Evolutionary conservation across 768 basidiomycete genomes (phyloP), one percentile per base, ranked within the genome.

Genomic region (Arthromyces matolae): DNA sequence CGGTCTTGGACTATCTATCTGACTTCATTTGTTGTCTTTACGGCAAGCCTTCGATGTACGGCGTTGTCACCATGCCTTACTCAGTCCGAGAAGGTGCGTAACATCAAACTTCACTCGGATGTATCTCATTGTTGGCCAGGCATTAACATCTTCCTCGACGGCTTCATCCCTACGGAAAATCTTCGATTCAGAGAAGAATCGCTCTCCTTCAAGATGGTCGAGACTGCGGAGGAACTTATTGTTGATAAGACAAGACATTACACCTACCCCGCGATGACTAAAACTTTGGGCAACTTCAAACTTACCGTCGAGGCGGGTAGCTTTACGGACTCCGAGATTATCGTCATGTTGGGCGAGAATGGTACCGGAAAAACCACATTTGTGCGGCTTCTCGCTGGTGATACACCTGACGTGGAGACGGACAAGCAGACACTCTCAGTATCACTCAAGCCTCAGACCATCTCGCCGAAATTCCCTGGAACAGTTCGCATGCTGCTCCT

Each of bases 61-160:
- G 96, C 64, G 96, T 99, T 25, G 96, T 98, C 10, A 99, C 96
- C 5, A 94, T 98, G 93, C 96, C 96, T 29, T 93, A 84, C 63
- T 96, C 94, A 23, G 94, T 97, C 49, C 84, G 96, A 51, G 96
- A 99, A 87, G 93, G 92, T 90, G 58, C 16, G 41, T 44, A 10
- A 8, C 28, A 47, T 36, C 20, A 47, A 24, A 41, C 42, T 13
- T 43, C 10, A 1, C 42, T n/a, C n/a, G 38, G 31, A 19, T 31
- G 29, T 16, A 10, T 10, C 28, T 51, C 39, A 23, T 53, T 33
- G 51, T 10, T 44, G 33, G 10, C 8, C 56, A 93, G 92, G 95
- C 55, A 98, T 99, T 75, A 99, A 99, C 70, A 98, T 98, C 63
- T 99, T 99, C 81, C 76, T 99, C 50, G 96, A 99, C 60, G 96